A percentile compares a stretch with the other conserved stretches of the same genome.
Evolutionary conservation across 148 eudicot species (phyloP).

Genomic region (Rheum nobile): DNA sequence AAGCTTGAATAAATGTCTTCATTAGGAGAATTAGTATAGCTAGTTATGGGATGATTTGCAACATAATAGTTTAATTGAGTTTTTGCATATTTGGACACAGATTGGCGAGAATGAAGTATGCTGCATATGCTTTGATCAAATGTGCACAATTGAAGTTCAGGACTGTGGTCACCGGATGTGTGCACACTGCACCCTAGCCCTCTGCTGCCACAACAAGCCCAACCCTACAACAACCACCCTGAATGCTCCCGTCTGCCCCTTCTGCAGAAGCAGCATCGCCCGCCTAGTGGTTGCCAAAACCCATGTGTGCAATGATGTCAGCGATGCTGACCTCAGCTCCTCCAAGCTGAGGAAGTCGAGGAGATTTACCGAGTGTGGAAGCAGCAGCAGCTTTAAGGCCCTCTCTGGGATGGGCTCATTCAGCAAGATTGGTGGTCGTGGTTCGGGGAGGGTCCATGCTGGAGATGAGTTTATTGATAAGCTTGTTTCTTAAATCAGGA

Average conservation of each 20-base stretch:
- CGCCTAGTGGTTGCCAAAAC: constrained; percentile 55
- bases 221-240: constrained; percentile 56
- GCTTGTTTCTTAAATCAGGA: constrained; percentile 17
- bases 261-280: constrained; percentile 81
- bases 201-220: constrained; percentile 96
- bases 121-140: constrained; percentile 95
- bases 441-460: constrained; percentile 57
- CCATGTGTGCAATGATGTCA: constrained; percentile 18
- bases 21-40: not conserved
- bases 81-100: constrained; percentile 26
- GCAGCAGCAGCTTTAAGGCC: constrained; percentile 93
- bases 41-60: not conserved
- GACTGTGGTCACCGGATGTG: constrained; percentile 97
- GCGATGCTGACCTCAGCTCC: constrained; percentile 30
- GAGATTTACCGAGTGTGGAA: constrained; percentile 56
- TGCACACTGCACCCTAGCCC: constrained; percentile 85
- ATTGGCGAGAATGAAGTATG: constrained; percentile 70
- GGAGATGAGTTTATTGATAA: constrained; percentile 59
- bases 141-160: constrained; percentile 85
- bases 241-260: constrained; percentile 80
- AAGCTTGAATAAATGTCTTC: too few species aligned
- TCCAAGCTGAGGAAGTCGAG: constrained; percentile 48
- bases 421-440: constrained; percentile 44
- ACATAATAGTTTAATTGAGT: not conserved
- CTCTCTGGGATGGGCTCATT: constrained; percentile 54